Evolutionary conservation across 345 rosid genomes (phyloP), one percentile per base, ranked within the genome.

Genomic region (Jatropha curcas): DNA sequence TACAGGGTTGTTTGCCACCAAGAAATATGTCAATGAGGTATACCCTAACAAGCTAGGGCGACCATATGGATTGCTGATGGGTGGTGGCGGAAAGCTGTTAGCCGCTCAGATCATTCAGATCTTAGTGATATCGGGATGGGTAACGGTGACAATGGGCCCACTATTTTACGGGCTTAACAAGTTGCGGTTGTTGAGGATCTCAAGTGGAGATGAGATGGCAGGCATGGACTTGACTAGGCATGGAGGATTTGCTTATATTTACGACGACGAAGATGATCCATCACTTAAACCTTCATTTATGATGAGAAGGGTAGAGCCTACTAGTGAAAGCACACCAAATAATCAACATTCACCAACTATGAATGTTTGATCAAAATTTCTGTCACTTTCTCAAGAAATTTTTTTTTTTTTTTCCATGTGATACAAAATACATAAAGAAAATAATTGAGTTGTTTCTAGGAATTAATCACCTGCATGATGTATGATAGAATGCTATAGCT

Each of bases 1-100:
- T 72, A 85, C 89, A 0, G 86, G 82, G 16, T 50, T 87, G 62
- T 87, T 87, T 9, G 89, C 89, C 0, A 71, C 68, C 35, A 60
- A 83, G 48, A 28, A n/a, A 2, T 85, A 79, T 4, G 87, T 87
- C 2, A 71, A 72, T 3, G 82, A 87, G 73, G 80, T 81, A 0
- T 87, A 85, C 27, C 71, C 79, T 0, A 64, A 57, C 65, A 69
- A 20, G 3, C 17, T 56, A 12, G 74, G 58, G 1, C 37, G 81
- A 35, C 62, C 81, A 0, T 46, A 78, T 7, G 77, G 81, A 53
- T 4, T 78, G 35, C 68, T 78, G 13, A 73, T 78, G 81, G 81
- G 81, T 0, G 81, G 81, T 1, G 81, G 67, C 0, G 39, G 77
- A 24, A 78, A 22, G 56, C 71, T 78, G 0, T 1, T 73, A 19